Conservation (phyloP, 352 stramenopile species). For the Phytophthora vignae region DNA sequence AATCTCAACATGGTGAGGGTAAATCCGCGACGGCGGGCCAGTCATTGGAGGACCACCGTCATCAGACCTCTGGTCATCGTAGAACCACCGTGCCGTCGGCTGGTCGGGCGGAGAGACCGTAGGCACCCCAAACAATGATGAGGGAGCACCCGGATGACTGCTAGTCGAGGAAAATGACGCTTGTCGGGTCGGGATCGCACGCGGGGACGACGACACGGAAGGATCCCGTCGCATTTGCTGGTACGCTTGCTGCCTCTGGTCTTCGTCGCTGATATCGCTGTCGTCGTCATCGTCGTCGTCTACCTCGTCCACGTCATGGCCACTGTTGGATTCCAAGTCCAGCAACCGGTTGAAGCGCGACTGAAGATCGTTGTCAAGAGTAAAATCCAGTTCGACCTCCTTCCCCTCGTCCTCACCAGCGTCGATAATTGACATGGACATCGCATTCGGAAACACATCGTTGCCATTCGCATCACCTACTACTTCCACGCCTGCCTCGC, state of each 20-base stretch:
- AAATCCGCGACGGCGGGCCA: conserved; percentile 78
- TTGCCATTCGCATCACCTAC: conserved; percentile 21
- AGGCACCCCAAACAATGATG: conserved; percentile 50
- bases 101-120: conserved; percentile 73
- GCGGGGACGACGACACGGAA: conserved; percentile 52
- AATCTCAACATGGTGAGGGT: conserved; percentile 89
- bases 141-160: conserved; percentile 48
- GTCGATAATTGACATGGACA: conserved; percentile 89
- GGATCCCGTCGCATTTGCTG: conserved; percentile 1
- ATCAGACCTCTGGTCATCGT: conserved; percentile 60
- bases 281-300: conserved; percentile 44
- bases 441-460: conserved; percentile 43
- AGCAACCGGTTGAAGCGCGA: conserved; percentile 77
- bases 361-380: conserved; percentile 77
- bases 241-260: conserved; percentile 1
- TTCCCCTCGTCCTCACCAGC: conserved; percentile 71
- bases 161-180: conserved; percentile 71
- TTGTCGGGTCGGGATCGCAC: conserved; percentile 51
- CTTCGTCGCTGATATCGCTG: conserved; percentile 26
- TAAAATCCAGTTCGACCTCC: conserved; percentile 88
- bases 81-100: conserved; percentile 83
- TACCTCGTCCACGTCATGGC: conserved; percentile 37
- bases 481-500: conserved; percentile 27
- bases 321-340: conserved; percentile 63
- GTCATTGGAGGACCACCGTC: conserved; percentile 40